phyloP scores from a whole-genome alignment of 306 rosid genomes.

The Lagenaria siceraria region DNA sequence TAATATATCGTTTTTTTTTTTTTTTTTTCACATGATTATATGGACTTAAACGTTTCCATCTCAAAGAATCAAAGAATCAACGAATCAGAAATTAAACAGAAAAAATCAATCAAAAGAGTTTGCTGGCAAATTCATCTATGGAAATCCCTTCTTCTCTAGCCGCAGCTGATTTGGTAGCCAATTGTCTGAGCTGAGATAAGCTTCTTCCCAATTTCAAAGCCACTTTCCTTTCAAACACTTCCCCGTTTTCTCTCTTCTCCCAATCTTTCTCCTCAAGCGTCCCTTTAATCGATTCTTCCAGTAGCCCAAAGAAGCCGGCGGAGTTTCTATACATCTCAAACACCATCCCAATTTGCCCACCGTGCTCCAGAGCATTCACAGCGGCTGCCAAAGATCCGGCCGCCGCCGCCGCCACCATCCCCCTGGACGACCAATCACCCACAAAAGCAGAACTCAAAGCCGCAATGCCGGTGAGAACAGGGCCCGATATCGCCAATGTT shows the following conservation, averaged over 20 bases:
- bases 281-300: slow-evolving; percentile 33
- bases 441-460: slow-evolving; percentile 37
- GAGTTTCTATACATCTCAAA: slow-evolving; percentile 52
- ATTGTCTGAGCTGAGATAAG: slow-evolving; percentile 32
- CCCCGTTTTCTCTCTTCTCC: slow-evolving; percentile 56
- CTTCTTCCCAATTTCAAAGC: slow-evolving; percentile 63
- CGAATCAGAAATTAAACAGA: not conserved
- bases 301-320: slow-evolving; percentile 34
- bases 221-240: slow-evolving; percentile 41
- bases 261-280: slow-evolving; percentile 32
- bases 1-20: too few relatives aligned
- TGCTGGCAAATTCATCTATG: slow-evolving; percentile 57
- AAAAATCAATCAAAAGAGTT: slow-evolving; percentile 24
- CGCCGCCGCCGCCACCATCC: slow-evolving; percentile 29
- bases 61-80: slow-evolving; percentile 3
- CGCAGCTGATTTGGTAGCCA: slow-evolving; percentile 36
- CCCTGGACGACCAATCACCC: slow-evolving; percentile 19
- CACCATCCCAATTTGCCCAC: slow-evolving; percentile 66
- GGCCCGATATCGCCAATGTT: slow-evolving; percentile 47
- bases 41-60: not conserved
- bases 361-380: slow-evolving; percentile 46
- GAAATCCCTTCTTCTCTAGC: slow-evolving; percentile 25
- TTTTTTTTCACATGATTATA: not conserved
- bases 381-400: slow-evolving; percentile 45
- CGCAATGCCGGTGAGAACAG: slow-evolving; percentile 58